Evolutionary conservation across 345 rosid genomes (phyloP).

Genomic region (Lagerstroemia speciosa): DNA sequence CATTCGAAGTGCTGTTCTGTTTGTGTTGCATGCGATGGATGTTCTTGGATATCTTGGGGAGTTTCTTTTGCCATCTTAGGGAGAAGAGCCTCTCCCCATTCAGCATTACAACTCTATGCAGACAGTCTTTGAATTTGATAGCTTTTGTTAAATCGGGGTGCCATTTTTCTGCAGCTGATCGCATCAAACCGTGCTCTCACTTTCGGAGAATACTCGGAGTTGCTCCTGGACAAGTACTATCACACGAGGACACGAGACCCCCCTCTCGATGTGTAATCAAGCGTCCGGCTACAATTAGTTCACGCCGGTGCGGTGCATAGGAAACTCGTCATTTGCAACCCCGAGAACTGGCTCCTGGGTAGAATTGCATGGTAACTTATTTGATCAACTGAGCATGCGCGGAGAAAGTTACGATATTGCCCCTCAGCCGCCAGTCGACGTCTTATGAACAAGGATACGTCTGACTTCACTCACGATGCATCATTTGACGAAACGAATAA

Average conservation of each 20-base stretch:
- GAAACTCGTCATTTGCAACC: neutral
- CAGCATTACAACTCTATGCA: too few species aligned
- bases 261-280: neutral
- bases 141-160: neutral
- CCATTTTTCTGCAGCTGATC: constrained; percentile 33
- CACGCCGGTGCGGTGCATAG: neutral
- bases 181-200: constrained; percentile 39
- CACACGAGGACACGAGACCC: constrained; percentile 32
- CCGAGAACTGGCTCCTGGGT: neutral
- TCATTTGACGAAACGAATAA: neutral
- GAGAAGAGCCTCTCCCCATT: neutral
- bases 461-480: neutral
- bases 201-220: constrained; percentile 80
- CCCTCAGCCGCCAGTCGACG: neutral
- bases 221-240: constrained; percentile 67
- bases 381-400: neutral
- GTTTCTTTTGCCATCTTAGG: neutral
- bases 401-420: neutral
- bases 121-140: neutral
- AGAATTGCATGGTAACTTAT: neutral
- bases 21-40: neutral
- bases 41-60: neutral
- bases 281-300: neutral
- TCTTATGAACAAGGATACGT: neutral
- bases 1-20: neutral